Evolutionary conservation across 1,139 yeast species (phyloP), one percentile per base, ranked within the genome.

Genomic region (Hyphopichia wangnamkhiaoensis): DNA sequence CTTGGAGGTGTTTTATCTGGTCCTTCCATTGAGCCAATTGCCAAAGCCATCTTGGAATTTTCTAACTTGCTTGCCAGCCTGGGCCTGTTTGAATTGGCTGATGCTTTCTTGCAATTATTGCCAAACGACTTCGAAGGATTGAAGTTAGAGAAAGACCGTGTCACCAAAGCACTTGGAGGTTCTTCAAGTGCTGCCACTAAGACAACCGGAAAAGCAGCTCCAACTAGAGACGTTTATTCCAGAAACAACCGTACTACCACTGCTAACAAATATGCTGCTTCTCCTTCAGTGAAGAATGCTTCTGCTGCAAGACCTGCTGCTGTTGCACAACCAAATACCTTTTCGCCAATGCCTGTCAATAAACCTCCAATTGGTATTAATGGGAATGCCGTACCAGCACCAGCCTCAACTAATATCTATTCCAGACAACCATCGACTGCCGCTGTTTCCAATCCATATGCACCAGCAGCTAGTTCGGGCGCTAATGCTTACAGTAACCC

Each of bases 21-120:
- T 14, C 71, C 73, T 29, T 61, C 73, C 8, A 68, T 79, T 36
- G 80, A 74, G 37, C 74, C 74, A 9, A 68, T 82, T 40, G 77
- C 82, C 48, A 74, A 74, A 41, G 79, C 78, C 2, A 74, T 82
- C 47, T 71, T 83, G 41, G 98, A 93, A 60, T 93, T 85, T 59
- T 83, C 95, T 39, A 84, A 79, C 50, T 69, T 86, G 46, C 82
- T 91, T 42, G 85, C 96, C 4, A 82, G 91, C 29, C 81, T 77
- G 55, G 98, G 98, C 19, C 83, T 87, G 47, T 82, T 88, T 53
- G 95, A 84, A 14, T 68, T 93, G 49, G 98, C 98, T 3, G 77
- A 74, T 46, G 77, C 75, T 47, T 80, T 87, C 52, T 74, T 91
- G 53, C 72, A 74, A 38, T 71, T 84, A 44, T 71, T 91, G 48